These are phyloP conservation scores for Betula pendula DNA, from an alignment of 306 rosid species.

Conservation along the genomic window DNA sequence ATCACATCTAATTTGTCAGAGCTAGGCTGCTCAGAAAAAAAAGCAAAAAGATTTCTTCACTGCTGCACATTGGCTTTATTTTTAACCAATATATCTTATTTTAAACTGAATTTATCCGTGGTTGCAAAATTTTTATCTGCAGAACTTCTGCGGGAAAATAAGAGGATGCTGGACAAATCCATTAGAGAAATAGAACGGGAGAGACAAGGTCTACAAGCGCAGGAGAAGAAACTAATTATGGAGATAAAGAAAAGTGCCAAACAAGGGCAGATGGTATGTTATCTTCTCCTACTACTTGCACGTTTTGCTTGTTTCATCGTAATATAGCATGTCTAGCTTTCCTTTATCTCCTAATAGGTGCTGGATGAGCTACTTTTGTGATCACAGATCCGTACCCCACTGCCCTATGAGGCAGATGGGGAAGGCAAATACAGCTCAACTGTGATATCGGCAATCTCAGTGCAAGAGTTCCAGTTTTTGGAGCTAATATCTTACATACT, in stretches of 20 bases:
- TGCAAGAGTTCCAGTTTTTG: neutral
- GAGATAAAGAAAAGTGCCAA: constrained; percentile 99
- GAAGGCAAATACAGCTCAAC: neutral
- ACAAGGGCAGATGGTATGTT: constrained; percentile 95
- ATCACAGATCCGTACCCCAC: too few relatives aligned
- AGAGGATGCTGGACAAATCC: constrained; percentile 97
- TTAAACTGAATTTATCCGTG: constrained; percentile 13
- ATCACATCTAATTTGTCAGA: neutral
- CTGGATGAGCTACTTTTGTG: neutral
- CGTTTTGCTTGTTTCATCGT: constrained; percentile 2
- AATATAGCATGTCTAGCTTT: constrained; percentile 2
- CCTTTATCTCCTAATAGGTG: neutral
- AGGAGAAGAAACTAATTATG: constrained; percentile 84
- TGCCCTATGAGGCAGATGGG: neutral
- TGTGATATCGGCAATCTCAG: constrained; percentile 1
- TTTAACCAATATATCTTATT: neutral
- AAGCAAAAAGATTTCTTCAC: neutral
- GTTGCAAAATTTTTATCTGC: constrained; percentile 32
- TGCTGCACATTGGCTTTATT: neutral
- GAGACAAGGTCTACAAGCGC: constrained; percentile 81
- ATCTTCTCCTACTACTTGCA: neutral
- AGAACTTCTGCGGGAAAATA: constrained; percentile 97
- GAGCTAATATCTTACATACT: neutral
- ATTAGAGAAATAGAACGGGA: constrained; percentile 97
- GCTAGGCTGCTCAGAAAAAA: too few relatives aligned